Evolutionary conservation across 192 early-diverging fungal species (phyloP).

Genomic region (Mortierella antarctica): DNA sequence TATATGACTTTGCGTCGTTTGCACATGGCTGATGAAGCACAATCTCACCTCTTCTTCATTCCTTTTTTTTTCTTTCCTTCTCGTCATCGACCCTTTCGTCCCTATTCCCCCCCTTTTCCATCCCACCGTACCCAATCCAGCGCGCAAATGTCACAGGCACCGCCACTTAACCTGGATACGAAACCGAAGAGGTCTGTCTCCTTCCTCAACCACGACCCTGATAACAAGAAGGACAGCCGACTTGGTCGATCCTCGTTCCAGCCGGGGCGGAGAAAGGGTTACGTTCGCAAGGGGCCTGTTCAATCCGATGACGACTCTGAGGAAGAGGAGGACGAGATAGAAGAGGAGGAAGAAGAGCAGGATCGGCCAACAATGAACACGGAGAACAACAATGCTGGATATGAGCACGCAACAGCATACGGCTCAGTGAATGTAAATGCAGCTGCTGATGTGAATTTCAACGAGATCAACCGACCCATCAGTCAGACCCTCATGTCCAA

Average conservation of each 20-base stretch:
- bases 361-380: neutral
- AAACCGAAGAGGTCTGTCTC: slow-evolving; percentile 41
- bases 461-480: neutral
- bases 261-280: slow-evolving; percentile 24
- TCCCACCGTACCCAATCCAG: too few species aligned
- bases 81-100: too few species aligned
- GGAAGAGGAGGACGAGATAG: neutral
- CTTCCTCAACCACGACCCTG: slow-evolving; percentile 20
- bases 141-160: neutral
- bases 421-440: neutral
- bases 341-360: slow-evolving; percentile 1
- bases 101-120: too few species aligned
- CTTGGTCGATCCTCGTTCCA: slow-evolving; percentile 25
- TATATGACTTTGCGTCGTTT: too few species aligned
- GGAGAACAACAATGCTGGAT: neutral
- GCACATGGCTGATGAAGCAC: too few species aligned
- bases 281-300: slow-evolving; percentile 33
- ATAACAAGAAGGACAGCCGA: neutral
- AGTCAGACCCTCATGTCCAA: slow-evolving; percentile 1
- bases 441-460: neutral
- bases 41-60: too few species aligned
- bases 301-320: slow-evolving; percentile 20
- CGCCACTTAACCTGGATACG: slow-evolving; percentile 12
- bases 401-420: neutral
- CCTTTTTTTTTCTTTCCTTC: too few species aligned